Evolutionary conservation across 1,284 basidiomycete genomes (phyloP).

Genomic region (Pyrrhoderma lamaoense): DNA sequence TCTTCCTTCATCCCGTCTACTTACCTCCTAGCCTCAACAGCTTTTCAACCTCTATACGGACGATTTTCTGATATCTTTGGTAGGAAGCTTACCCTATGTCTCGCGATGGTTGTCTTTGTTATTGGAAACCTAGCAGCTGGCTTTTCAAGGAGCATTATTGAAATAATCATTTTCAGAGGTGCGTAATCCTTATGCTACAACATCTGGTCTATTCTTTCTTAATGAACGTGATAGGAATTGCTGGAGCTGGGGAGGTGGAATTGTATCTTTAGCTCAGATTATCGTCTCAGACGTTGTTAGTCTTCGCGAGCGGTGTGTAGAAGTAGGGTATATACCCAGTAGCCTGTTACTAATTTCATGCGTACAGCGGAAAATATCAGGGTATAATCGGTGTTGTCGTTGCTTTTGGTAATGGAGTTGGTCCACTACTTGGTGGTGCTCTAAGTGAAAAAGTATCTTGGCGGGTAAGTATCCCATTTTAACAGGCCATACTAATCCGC

Average conservation of each 20-base stretch:
- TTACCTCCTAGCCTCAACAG: slow-evolving; percentile 58
- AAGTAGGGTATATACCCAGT: slow-evolving; percentile 33
- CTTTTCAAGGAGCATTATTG: too few species aligned
- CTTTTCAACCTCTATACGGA: slow-evolving; percentile 58
- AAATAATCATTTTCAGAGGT: too few species aligned
- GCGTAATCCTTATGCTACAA: too few species aligned
- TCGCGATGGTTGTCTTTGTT: too few species aligned
- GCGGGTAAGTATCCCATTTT: slow-evolving; percentile 40
- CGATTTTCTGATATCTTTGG: slow-evolving; percentile 74
- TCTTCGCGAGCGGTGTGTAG: slow-evolving; percentile 22
- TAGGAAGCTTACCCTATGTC: slow-evolving; percentile 49
- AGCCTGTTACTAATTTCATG: not conserved
- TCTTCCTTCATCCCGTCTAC: slow-evolving; percentile 65
- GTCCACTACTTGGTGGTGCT: slow-evolving; percentile 53
- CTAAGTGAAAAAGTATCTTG: slow-evolving; percentile 52
- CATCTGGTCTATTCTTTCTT: too few species aligned
- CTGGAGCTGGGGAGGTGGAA: slow-evolving; percentile 36
- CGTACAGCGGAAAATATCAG: slow-evolving; percentile 52
- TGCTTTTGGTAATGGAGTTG: slow-evolving; percentile 44
- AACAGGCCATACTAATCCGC: slow-evolving; percentile 16
- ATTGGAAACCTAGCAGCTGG: too few species aligned
- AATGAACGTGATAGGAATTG: too few species aligned
- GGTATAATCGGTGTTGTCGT: slow-evolving; percentile 52
- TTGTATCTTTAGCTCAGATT: slow-evolving; percentile 59
- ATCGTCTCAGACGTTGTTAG: slow-evolving; percentile 23